Base-by-base conservation (phyloP, 805 yeast species). In the Pichia manshurica region DNA sequence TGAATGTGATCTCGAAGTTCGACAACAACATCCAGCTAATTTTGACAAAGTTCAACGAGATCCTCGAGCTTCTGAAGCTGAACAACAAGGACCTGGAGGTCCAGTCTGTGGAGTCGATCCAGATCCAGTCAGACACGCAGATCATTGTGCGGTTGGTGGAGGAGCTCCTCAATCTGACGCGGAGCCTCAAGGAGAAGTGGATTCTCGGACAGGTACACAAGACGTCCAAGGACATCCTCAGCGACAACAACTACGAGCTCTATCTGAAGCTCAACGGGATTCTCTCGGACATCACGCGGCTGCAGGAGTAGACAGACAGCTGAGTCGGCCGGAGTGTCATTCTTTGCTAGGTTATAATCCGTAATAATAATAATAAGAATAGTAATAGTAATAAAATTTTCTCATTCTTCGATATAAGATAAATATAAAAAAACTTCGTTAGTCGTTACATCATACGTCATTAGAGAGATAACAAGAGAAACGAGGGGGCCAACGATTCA, bases 111-210 rank as follows among this genome's bases (percentile, higher is more conserved):
- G 82, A 78, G 52, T 71, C 78, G 31, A 62, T 79, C 17, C 78
- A 78, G 16, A 74, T 79, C 22, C 82, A 78, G 54, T 68, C 77
- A 19, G 75, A 76, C 53, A 72, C 81, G 0, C 64, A 74, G 46
- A 68, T 73, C 1, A 76, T 78, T 3, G 69, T 78, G 9, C 62
- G 81, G 45, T 63, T 77, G 15, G 71, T 79, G 37, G 80, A 78
- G 52, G 83, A 79, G 48, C 61, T 79, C 34, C 59, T 79, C 13
- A 58, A 71, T 1, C 67, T 78, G 2, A 74, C 81, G 1, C 60
- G 78, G 39, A 68, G 70, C 0, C 60, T 79, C 40, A 73, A 74
- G 53, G 83, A 78, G 57, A 69, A 74, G 3, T 79, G 83, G 84
- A 72, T 78, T 36, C 60, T 79, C 46, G 82, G 81, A 3, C 76